A percentile compares a stretch with the other conserved stretches of the same genome.
These are phyloP conservation scores for Naganishia vaughanmartiniae DNA, from an alignment of 768 basidiomycete genomes.

Conservation along the genomic window DNA sequence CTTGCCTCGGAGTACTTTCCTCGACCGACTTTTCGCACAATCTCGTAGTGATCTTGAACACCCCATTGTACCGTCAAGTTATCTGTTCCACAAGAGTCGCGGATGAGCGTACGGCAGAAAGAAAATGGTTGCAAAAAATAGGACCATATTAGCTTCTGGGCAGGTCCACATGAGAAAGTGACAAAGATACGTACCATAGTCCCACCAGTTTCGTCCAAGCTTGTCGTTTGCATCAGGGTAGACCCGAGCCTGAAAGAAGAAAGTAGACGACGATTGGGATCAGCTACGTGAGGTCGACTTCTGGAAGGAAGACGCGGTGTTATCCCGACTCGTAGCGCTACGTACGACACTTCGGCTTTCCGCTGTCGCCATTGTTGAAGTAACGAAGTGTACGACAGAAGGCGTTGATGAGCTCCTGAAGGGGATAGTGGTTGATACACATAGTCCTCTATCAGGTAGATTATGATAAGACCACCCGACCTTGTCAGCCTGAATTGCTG, in stretches of 20 bases:
- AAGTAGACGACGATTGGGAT: background rate
- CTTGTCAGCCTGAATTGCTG: constrained; percentile 9
- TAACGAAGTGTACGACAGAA: background rate
- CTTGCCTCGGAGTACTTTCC: constrained; percentile 91
- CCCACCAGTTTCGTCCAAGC: constrained; percentile 86
- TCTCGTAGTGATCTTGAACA: constrained; percentile 94
- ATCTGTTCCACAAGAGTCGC: constrained; percentile 56
- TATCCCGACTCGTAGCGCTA: background rate
- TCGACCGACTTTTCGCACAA: constrained; percentile 90
- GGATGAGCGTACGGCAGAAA: constrained; percentile 19
- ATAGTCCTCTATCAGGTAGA: too few species aligned
- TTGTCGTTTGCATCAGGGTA: constrained; percentile 85
- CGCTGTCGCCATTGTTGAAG: constrained; percentile 12
- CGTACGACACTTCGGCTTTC: constrained; percentile 22
- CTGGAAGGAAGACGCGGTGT: background rate
- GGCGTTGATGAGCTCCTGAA: background rate
- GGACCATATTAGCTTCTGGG: background rate
- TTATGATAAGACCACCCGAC: too few species aligned
- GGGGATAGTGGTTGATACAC: too few species aligned
- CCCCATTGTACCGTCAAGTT: constrained; percentile 96
- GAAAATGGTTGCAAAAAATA: background rate
- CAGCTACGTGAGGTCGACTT: background rate
- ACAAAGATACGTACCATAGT: constrained; percentile 68
- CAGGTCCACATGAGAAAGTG: constrained; percentile 28
- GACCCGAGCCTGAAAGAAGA: constrained; percentile 52